Base-by-base conservation (phyloP, 2,329 filamentous ascomycete species). In the Penicillium sp. region DNA sequence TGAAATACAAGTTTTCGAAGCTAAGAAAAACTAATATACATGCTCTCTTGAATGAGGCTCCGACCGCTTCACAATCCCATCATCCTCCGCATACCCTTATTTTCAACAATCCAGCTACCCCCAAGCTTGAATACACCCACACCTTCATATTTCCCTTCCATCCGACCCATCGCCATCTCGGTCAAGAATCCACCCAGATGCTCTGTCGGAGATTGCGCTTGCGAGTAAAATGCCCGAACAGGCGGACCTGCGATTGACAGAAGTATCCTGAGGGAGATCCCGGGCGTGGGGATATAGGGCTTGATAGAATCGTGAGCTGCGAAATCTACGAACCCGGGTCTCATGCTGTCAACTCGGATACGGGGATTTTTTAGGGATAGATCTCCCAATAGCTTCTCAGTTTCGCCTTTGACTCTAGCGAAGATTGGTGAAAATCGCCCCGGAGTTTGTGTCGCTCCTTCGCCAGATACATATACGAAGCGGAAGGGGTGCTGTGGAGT, bases 401-500 rank as follows among this genome's bases (percentile, higher is more conserved):
- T 80, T 65, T 84, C 77, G 12, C 88, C 88, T 68, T 92, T 91
- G 50, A 88, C 77, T 12, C 79, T 75, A 1, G 76, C 85, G 62
- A 83, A 90, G 42, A 82, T 70, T 16, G 79, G 68, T 0, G 85
- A 81, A 60, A 85, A 79, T 4, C 68, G 65, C 3, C 79, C 79
- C 0, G 86, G 86, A 1, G 71, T 71, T 23, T 64, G 64, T 1
- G 65, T 67, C 24, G 65, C 65, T 13, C 65, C 65, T 44, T 67
- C 63, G 0, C 85, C 87, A 0, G 87, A 90, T 28, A 91, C 80
- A 64, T 85, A 87, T 57, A 90, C 77, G 68, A 90, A 91, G 47
- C 82, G 83, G 69, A 90, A 85, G 4, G 52, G 51, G 8, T 50
- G 47, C 4, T 45, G 38, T 0, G 83, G 81, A 38, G 76, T 65